Base-by-base conservation (phyloP, 2,329 filamentous ascomycete genomes). In the Fusarium decemcellulare region DNA sequence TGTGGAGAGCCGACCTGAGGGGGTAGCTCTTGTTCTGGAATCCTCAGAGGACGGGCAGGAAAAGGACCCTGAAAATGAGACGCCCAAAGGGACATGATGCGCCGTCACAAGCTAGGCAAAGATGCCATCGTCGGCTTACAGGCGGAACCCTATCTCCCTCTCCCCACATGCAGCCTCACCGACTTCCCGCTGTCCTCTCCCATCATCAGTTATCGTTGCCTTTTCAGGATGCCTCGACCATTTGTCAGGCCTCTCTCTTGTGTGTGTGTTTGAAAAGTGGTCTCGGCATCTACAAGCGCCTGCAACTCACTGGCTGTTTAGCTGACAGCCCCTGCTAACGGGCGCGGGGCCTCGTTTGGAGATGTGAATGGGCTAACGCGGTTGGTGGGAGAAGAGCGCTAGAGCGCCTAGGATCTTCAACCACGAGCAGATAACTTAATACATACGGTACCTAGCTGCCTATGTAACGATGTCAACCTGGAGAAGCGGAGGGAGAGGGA, bases 201-300 rank as follows among this genome's bases (percentile, higher is more conserved):
- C 48, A 55, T 44, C 27, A 23, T 23, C 4, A 23, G 23, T 23
- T 23, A 23, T 23, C 12, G 32, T 34, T 34, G 32, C 32, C 12
- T 34, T 34, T 34, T 34, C 16, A 42, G n/a, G 39, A 53, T 40
- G 47, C 63, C 52, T 44, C 14, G 37, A 16, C 29, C 55, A 15
- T 46, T 42, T 66, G 23, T 65, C 56, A 61, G 51, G 36, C 61
- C 42, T 67, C 42, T 47, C 15, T 30, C 14, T 18, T 9, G 32
- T 9, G 12, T 12, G 32, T 36, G 51, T 36, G 23, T 55, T 43
- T 42, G 15, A 44, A 63, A 52, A 47, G 32, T 15, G 18, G 46
- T 57, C 47, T 57, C 53, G 54, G 56, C 61, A 61, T 54, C 48
- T 47, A 70, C 55, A 70, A 67, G 67, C 63, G 63, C 55, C 52